Conservation (phyloP, 306 rosid genomes). For the Cercis canadensis region DNA sequence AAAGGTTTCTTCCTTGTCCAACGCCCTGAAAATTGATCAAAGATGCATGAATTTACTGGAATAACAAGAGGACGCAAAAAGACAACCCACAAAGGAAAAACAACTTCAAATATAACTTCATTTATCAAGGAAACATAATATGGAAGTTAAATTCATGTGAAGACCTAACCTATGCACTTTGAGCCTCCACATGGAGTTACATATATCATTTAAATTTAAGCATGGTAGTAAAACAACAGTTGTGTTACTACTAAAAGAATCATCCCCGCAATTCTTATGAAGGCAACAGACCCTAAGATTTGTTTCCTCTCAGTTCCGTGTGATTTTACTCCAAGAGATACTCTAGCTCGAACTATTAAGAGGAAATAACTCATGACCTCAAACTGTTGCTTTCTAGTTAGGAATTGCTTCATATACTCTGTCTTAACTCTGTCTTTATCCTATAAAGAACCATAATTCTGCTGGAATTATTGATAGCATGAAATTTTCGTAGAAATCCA, state of each 20-base stretch:
- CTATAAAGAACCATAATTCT: too few relatives aligned
- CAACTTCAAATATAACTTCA: slow-evolving; percentile 12
- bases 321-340: too few relatives aligned
- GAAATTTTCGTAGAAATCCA: background rate
- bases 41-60: slow-evolving; percentile 34
- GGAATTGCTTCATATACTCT: too few relatives aligned
- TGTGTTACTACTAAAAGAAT: slow-evolving; percentile 2
- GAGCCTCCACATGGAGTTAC: slow-evolving; percentile 10
- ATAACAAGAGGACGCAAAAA: slow-evolving; percentile 22
- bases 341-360: too few relatives aligned
- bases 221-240: background rate
- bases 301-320: too few relatives aligned
- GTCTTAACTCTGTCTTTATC: too few relatives aligned
- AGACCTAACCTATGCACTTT: slow-evolving; percentile 2
- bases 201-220: background rate
- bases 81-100: slow-evolving; percentile 8
- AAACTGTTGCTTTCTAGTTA: too few relatives aligned
- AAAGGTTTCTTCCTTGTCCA: slow-evolving; percentile 65
- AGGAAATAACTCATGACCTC: too few relatives aligned
- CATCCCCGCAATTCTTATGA: slow-evolving; percentile 12
- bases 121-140: slow-evolving; percentile 19
- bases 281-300: slow-evolving; percentile 2
- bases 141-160: slow-evolving; percentile 19
- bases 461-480: too few relatives aligned
- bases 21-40: slow-evolving; percentile 63